A percentile compares a stretch with the other conserved stretches of the same genome.
Conservation (phyloP, 495 filamentous ascomycete genomes). For the Cetradonia linearis region DNA sequence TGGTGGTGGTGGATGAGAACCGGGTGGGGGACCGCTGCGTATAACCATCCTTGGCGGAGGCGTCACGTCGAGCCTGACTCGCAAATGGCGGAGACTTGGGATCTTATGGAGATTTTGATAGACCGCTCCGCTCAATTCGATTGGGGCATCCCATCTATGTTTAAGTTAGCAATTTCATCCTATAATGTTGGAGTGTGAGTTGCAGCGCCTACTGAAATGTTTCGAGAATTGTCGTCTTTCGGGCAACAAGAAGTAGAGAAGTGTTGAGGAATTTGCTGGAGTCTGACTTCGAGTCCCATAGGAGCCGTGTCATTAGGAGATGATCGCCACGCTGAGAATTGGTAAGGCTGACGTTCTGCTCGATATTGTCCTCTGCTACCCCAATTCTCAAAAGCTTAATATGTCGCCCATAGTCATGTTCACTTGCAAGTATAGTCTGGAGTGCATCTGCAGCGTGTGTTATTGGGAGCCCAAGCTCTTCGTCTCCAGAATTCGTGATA, state of each 20-base stretch:
- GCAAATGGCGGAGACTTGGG: conserved; percentile 28
- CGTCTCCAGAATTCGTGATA: conserved; percentile 46
- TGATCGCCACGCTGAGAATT: background rate
- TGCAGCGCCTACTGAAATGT: conserved; percentile 39
- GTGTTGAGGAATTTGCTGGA: conserved; percentile 49
- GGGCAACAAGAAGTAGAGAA: conserved; percentile 44
- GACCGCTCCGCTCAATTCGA: conserved; percentile 49
- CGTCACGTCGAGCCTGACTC: conserved; percentile 36
- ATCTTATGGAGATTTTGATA: conserved; percentile 46
- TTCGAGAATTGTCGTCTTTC: conserved; percentile 44
- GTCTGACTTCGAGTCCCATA: conserved; percentile 24
- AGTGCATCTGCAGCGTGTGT: conserved; percentile 40
- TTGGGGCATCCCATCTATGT: conserved; percentile 49
- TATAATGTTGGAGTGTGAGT: background rate
- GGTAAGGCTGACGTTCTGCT: background rate
- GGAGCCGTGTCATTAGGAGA: conserved; percentile 18
- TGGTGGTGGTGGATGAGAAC: conserved; percentile 6
- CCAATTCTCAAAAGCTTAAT: conserved; percentile 30
- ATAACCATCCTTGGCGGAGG: conserved; percentile 39
- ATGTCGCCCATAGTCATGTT: conserved; percentile 50
- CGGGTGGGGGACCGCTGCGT: conserved; percentile 29
- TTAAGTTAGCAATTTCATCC: conserved; percentile 11
- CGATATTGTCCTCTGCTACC: conserved; percentile 11
- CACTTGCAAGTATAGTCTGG: conserved; percentile 49
- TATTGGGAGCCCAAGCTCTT: conserved; percentile 40